Base-by-base conservation (phyloP, 306 rosid species). In the Trifolium subterraneum region DNA sequence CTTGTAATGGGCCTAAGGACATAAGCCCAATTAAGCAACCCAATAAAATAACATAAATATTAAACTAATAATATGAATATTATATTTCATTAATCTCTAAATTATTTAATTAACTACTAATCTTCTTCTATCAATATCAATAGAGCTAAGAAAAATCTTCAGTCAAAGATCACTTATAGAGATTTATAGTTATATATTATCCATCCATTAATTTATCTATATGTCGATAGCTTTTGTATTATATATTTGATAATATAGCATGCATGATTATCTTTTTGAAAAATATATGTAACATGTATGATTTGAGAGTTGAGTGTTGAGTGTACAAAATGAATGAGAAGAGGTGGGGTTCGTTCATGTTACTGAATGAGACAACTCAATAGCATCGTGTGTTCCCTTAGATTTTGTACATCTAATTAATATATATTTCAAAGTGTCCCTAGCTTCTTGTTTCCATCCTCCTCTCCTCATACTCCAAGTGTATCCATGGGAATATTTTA, bases 251-350 rank as follows among this genome's bases (percentile, higher is more conserved):
- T 41, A 29, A 29, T 29, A 25, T 25, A 36, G 10, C 10, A 36
- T 36, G 39, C 10, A 36, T 36, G 10, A 36, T 36, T 36, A 36
- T 7, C 10, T 1, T 36, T 36, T 36, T 36, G 39, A 8, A 36
- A 36, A 36, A 8, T n/a, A 36, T 0, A 36, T 36, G 50, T 13
- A 44, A 16, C 33, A 4, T 48, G 12, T 33, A 60, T 77, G 47
- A 75, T 68, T 50, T 65, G 70, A 72, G 39, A 47, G 10, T 36
- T 72, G 81, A 77, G 71, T 66, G 10, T 36, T 72, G 81, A 77
- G 71, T 66, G 59, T 44, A 14, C 47, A 6, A 62, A 80, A 33
- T 33, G 68, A 16, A 55, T 55, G 74, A 2, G 67, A 41, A 56
- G 23, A 15, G 36, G 36, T 52, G 31, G 58, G 80, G 74, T 44